These are phyloP conservation scores for Crithidia brevicula DNA, from an alignment of 208 protist genomes.

Conservation along the genomic window DNA sequence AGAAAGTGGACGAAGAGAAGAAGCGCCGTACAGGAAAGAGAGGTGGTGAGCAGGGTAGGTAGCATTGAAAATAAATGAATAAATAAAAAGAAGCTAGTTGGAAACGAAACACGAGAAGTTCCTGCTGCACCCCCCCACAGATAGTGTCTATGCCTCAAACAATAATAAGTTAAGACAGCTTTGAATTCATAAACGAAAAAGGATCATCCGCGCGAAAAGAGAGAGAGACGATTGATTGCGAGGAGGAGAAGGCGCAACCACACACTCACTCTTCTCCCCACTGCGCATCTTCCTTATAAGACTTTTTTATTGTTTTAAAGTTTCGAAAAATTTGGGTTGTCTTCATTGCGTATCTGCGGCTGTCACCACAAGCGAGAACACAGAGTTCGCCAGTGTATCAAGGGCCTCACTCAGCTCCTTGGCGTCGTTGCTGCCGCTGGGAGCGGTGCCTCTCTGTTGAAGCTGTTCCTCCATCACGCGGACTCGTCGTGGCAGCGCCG, in stretches of 20 bases:
- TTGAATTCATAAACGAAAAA: no score
- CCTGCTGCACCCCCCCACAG: no score
- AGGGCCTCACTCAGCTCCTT: neutral
- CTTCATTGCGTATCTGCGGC: neutral
- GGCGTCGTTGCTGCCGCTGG: neutral
- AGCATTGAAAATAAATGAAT: neutral
- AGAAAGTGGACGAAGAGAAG: no score
- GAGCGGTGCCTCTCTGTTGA: neutral
- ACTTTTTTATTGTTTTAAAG: no score
- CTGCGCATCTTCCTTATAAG: neutral
- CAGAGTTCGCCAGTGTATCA: neutral
- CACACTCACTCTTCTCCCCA: neutral
- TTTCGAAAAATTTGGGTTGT: no score
- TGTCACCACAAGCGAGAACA: neutral
- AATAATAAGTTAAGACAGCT: no score
- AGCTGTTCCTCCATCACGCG: constrained; percentile 18
- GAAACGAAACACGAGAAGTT: neutral
- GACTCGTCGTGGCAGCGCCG: constrained; percentile 12
- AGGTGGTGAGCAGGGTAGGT: neutral
- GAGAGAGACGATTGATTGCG: no score
- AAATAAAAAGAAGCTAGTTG: neutral
- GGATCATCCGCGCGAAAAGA: no score
- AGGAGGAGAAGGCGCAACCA: no score
- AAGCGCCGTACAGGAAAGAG: neutral
- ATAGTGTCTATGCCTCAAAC: no score